These are phyloP conservation scores for Leishmania tropica DNA, from an alignment of 208 protist genomes.

Conservation along the genomic window DNA sequence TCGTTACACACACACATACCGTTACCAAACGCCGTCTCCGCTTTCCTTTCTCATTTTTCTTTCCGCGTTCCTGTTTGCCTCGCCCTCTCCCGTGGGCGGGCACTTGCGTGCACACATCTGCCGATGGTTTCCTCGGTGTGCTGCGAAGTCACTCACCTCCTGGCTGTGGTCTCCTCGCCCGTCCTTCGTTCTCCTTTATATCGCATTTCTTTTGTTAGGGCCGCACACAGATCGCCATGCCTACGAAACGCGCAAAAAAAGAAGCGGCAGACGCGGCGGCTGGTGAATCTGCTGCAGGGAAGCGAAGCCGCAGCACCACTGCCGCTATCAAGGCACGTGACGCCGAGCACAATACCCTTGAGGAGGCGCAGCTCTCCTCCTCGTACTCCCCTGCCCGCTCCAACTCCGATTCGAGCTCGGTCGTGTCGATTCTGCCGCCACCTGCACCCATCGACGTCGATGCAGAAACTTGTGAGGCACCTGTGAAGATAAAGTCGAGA, in stretches of 20 bases:
- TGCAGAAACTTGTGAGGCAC: background rate
- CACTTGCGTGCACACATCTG: background rate
- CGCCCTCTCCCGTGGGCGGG: background rate
- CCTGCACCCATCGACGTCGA: constrained; percentile 3
- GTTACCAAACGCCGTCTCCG: background rate
- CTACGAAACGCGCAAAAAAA: background rate
- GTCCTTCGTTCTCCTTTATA: background rate
- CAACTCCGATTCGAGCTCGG: background rate
- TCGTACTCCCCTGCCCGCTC: background rate
- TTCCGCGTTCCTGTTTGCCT: background rate
- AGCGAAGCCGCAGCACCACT: background rate
- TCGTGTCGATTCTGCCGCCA: background rate
- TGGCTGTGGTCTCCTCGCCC: background rate
- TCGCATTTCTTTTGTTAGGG: background rate
- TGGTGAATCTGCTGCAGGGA: too few relatives aligned
- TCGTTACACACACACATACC: background rate
- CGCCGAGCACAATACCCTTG: background rate
- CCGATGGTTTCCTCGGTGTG: background rate
- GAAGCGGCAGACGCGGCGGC: background rate
- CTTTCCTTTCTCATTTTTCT: background rate
- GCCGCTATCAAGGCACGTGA: background rate
- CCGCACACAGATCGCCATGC: background rate
- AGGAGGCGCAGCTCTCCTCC: background rate
- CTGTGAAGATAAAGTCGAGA: background rate
- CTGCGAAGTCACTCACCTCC: background rate